Evolutionary conservation across 768 basidiomycete genomes (phyloP).

Genomic region (Daedaleopsis sinensis): DNA sequence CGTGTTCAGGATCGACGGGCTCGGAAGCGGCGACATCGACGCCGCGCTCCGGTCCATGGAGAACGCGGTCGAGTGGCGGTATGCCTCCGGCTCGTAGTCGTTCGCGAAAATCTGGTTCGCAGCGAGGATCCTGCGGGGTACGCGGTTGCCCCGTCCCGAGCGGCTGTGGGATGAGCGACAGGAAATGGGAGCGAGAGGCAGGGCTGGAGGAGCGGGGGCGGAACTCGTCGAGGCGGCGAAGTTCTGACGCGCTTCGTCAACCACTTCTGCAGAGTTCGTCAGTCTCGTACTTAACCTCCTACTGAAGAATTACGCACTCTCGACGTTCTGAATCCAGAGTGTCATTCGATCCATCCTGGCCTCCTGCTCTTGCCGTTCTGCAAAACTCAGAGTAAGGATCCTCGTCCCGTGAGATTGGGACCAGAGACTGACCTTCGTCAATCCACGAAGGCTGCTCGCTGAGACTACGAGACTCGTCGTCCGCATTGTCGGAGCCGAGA

Average conservation of each 20-base stretch:
- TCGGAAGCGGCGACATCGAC: constrained; percentile 14
- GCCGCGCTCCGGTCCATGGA: constrained; percentile 19
- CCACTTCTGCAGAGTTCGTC: constrained; percentile 58
- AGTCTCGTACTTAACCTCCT: not conserved
- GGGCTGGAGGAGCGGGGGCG: constrained; percentile 59
- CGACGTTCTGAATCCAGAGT: constrained; percentile 81
- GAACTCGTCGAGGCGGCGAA: constrained; percentile 59
- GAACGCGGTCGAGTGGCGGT: constrained; percentile 35
- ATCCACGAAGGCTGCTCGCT: constrained; percentile 50
- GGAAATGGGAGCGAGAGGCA: constrained; percentile 62
- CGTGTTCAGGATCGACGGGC: constrained; percentile 17
- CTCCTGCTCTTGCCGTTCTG: constrained; percentile 56
- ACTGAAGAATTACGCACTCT: constrained; percentile 56
- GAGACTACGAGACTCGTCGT: constrained; percentile 29
- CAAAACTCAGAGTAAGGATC: not conserved
- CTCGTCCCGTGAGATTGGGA: not conserved
- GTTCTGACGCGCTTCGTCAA: constrained; percentile 77
- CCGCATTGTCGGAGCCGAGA: constrained; percentile 41
- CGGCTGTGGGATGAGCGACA: constrained; percentile 48
- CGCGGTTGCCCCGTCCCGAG: constrained; percentile 50
- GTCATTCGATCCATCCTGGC: constrained; percentile 68
- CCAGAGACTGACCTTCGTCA: constrained; percentile 42
- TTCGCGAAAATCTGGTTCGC: constrained; percentile 73
- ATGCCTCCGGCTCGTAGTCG: constrained; percentile 26
- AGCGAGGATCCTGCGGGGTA: constrained; percentile 64